phyloP scores from a whole-genome alignment of 345 rosid species.

The Gossypium ekmanianum region DNA sequence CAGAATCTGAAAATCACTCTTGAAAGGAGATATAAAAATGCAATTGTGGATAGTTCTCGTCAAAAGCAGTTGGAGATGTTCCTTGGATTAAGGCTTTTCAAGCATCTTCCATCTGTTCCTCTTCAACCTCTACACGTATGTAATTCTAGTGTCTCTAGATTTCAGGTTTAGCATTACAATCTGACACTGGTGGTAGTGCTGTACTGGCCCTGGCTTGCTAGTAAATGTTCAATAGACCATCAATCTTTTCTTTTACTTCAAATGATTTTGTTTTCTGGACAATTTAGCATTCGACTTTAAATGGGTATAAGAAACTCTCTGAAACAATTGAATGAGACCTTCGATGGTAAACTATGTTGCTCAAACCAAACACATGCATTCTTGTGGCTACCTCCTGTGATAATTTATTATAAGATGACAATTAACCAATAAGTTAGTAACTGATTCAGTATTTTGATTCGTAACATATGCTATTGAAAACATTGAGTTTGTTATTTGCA shows the following conservation, averaged over 20 bases:
- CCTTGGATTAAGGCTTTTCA: conserved; percentile 88
- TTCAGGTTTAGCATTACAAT: neutral
- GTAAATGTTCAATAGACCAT: neutral
- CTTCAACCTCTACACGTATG: conserved; percentile 85
- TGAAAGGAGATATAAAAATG: conserved; percentile 91
- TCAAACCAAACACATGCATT: neutral
- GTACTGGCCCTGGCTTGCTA: neutral
- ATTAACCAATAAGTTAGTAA: neutral
- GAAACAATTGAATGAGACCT: neutral
- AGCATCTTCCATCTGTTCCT: conserved; percentile 91
- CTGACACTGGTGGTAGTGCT: neutral
- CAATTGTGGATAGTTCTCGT: conserved; percentile 86
- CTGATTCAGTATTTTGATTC: neutral
- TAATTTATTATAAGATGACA: neutral
- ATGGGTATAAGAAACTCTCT: neutral
- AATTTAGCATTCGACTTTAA: neutral
- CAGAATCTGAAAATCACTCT: conserved; percentile 88
- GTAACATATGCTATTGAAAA: neutral
- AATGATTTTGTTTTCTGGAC: neutral
- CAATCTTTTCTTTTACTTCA: neutral
- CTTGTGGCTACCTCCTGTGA: neutral
- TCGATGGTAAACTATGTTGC: neutral
- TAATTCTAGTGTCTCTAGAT: neutral
- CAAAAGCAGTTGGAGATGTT: conserved; percentile 98
- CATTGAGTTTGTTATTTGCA: neutral